These are phyloP conservation scores for Ganoderma meredithae DNA, from an alignment of 1,284 basidiomycete species.

Conservation along the genomic window DNA sequence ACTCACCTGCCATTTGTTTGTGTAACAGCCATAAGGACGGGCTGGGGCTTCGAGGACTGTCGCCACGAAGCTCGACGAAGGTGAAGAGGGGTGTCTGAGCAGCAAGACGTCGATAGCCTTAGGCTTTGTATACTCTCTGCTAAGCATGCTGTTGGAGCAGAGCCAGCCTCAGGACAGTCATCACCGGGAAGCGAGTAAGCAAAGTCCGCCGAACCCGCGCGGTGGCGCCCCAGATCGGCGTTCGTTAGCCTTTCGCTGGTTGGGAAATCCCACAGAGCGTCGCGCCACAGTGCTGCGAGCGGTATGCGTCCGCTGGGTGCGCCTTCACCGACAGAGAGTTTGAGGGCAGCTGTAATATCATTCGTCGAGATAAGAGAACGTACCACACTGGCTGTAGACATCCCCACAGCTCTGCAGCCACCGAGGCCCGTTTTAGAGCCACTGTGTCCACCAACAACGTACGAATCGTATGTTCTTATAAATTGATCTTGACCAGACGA, in stretches of 20 bases:
- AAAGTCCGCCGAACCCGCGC: slow-evolving; percentile 2
- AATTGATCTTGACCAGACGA: background rate
- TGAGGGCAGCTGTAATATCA: background rate
- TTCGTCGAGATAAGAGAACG: slow-evolving; percentile 4
- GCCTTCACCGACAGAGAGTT: background rate
- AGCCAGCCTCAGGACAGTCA: background rate
- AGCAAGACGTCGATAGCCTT: background rate
- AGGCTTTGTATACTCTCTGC: background rate
- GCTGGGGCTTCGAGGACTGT: background rate
- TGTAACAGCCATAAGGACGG: background rate
- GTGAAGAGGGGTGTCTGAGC: background rate
- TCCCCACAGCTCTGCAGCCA: slow-evolving; percentile 1
- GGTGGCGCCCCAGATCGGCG: background rate
- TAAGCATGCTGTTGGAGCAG: background rate
- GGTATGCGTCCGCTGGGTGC: background rate
- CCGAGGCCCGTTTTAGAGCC: background rate
- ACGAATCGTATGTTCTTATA: background rate
- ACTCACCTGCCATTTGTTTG: background rate
- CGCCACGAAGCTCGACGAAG: background rate
- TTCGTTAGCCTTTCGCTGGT: background rate
- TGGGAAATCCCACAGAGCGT: background rate
- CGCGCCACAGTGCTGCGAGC: slow-evolving; percentile 1
- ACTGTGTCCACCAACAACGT: background rate
- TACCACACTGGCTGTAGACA: background rate
- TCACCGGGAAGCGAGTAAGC: background rate